Percentiles rank a stretch among this genome's conserved stretches.
These are phyloP conservation scores for Leucocoprinus sp. DNA, from an alignment of 768 basidiomycete species.

Conservation along the genomic window DNA sequence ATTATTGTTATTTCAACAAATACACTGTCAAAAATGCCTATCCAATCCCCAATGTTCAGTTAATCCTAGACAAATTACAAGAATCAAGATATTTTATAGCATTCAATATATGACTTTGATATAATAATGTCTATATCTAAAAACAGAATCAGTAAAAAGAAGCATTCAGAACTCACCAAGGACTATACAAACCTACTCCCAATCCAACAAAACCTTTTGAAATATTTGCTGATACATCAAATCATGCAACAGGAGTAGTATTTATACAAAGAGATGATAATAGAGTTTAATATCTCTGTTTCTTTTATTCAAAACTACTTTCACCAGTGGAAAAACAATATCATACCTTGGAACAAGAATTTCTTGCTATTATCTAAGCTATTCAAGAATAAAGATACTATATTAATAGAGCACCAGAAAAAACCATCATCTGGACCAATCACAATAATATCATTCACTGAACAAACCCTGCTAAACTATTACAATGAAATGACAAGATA, in stretches of 20 bases:
- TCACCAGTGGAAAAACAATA: not conserved
- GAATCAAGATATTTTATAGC: not conserved
- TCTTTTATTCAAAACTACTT: not conserved
- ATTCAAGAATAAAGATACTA: not conserved
- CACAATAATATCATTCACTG: not conserved
- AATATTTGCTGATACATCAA: not conserved
- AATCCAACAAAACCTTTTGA: not conserved
- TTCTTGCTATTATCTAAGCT: not conserved
- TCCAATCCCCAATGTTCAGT: not conserved
- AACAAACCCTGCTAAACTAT: no score
- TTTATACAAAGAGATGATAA: not conserved
- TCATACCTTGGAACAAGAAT: not conserved
- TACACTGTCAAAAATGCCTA: not conserved
- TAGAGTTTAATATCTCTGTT: not conserved
- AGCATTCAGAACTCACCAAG: not conserved
- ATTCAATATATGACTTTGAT: not conserved
- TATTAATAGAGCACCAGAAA: not conserved
- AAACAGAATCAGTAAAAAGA: not conserved
- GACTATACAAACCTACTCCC: not conserved
- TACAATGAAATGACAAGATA: no score
- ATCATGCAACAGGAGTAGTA: not conserved
- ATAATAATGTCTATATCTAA: not conserved
- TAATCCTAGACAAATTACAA: not conserved
- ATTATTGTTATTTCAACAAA: not conserved
- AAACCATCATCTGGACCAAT: not conserved